Evolutionary conservation across 345 rosid species (phyloP), one percentile per base, ranked within the genome.

Genomic region (Eutrema yunnanense): DNA sequence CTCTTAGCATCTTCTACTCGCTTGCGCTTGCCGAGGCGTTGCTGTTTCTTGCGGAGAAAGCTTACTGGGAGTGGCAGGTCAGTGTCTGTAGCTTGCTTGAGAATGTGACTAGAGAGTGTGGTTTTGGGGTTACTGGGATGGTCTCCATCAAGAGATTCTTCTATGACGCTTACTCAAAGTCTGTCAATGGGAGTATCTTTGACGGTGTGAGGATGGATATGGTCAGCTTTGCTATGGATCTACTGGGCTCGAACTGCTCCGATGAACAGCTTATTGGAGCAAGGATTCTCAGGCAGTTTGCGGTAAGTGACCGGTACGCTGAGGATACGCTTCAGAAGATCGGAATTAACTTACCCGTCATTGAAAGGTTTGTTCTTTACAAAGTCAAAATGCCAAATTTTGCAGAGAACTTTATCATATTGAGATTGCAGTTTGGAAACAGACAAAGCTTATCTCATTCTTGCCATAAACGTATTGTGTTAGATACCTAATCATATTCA

Each of bases 171-270:
- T 94, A 89, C 74, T 91, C 97, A 0, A 88, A 80, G 71, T 90
- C 90, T 47, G 82, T 93, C 52, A 82, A 87, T 34, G 96, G 97
- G 36, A 89, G 94, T 72, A 87, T 93, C 60, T 90, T 93, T 50
- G 98, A 90, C 49, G 95, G 98, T 26, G 73, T 90, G 80, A 86
- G 84, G 74, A 93, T 93, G 98, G 97, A 93, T 73, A 78, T 90
- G 85, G 90, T 87, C 29, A 80, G 78, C 53, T 91, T 93, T 65
- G 86, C 85, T 8, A 87, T 82, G 83, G 98, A 93, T 46, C 85
- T 89, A 5, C 68, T 90, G 81, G 75, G 65, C 33, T 93, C 98
- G 0, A 88, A 42, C 47, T 90, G 88, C 41, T 84, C 87, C 0
- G 96, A 93, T 47, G 97, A 93, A 76, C 97, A 93, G 81, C 90